Base-by-base conservation (phyloP, 169 alveolate species). In the Eimeria necatrix region DNA sequence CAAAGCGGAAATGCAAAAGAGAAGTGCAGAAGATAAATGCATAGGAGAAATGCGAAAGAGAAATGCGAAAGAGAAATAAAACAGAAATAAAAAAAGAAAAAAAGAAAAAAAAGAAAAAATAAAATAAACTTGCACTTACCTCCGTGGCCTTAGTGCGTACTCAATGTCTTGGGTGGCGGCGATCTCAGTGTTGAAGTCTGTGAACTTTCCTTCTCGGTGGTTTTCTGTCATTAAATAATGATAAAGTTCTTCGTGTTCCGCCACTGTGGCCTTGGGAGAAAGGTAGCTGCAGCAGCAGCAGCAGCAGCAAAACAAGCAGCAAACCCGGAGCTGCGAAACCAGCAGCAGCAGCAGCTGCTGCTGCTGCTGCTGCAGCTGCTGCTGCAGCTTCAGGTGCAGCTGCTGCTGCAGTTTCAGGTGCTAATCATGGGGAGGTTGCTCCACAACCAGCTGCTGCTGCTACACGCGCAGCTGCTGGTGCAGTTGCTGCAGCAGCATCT, bases 151-250 rank as follows among this genome's bases (percentile, higher is more conserved):
- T 49, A 32, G 49, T 61, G 48, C 89, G 26, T 78, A 78, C 46
- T 76, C 89, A 12, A 88, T 86, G 61, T 64, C 89, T 6, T 51
- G 16, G 32, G 61, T 20, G 56, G 51, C 32, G 0, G 71, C 90
- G 20, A 91, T 88, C 20, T 88, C 89, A 6, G 85, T 26, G 32
- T 24, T 26, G 49, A 73, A 88, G 56, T 88, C 94, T 12, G 89
- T 88, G 56, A 64, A 88, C 22, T 85, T 26, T 10, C 94, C 94
- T 73, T 88, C 94, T 5, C 94, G 68, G 49, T 74, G 94, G 16
- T 60, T 41, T 56, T 88, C 94, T 18, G 94, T 88, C 94, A 88
- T 88, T 70, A 78, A 52, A 73, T 61, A 88, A 73, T 88, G 94
- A 52, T 68, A 88, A 68, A 88, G 6, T 53, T 88, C 94, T 4